These are phyloP conservation scores for Pseudocercospora cruenta DNA, from an alignment of 2,329 filamentous ascomycete genomes.

Conservation along the genomic window DNA sequence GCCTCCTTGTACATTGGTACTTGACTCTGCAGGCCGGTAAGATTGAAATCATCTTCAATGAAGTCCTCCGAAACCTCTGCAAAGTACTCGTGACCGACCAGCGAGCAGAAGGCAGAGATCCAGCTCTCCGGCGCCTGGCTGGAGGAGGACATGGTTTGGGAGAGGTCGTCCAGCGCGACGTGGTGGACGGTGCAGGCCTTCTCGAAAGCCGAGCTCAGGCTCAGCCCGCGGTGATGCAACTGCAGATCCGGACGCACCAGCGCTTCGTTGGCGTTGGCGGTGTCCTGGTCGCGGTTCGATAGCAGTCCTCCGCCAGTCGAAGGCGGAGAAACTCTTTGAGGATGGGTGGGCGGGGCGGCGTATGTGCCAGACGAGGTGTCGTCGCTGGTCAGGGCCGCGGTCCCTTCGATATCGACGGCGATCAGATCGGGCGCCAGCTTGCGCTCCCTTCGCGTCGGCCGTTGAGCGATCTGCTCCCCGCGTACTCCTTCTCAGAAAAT, in stretches of 20 bases:
- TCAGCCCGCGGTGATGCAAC: slow-evolving; percentile 27
- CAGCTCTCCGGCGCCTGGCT: slow-evolving; percentile 77
- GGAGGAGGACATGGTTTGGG: slow-evolving; percentile 57
- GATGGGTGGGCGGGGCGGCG: not conserved
- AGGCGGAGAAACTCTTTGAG: not conserved
- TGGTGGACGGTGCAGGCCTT: slow-evolving; percentile 35
- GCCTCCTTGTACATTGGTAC: slow-evolving; percentile 99
- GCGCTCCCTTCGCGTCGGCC: not conserved
- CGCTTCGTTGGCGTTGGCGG: slow-evolving; percentile 9
- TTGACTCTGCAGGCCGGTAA: slow-evolving; percentile 91
- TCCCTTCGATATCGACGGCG: slow-evolving; percentile 11
- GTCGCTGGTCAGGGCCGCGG: slow-evolving; percentile 19
- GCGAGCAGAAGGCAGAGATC: slow-evolving; percentile 96
- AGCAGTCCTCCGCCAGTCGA: not conserved
- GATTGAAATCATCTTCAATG: slow-evolving; percentile 99
- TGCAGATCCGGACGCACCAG: slow-evolving; percentile 14
- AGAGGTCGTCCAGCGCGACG: slow-evolving; percentile 29
- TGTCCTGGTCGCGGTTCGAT: not conserved
- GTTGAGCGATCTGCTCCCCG: not conserved
- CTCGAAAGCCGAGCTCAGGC: slow-evolving; percentile 35
- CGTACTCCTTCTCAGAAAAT: not conserved
- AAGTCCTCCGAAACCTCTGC: slow-evolving; percentile 98
- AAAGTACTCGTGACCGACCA: slow-evolving; percentile 97
- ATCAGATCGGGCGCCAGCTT: slow-evolving; percentile 13
- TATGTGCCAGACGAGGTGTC: slow-evolving; percentile 17